A percentile compares a stretch with the other conserved stretches of the same genome.
Conservation (phyloP, 2,329 filamentous ascomycete species). For the Aspergillus felis region DNA sequence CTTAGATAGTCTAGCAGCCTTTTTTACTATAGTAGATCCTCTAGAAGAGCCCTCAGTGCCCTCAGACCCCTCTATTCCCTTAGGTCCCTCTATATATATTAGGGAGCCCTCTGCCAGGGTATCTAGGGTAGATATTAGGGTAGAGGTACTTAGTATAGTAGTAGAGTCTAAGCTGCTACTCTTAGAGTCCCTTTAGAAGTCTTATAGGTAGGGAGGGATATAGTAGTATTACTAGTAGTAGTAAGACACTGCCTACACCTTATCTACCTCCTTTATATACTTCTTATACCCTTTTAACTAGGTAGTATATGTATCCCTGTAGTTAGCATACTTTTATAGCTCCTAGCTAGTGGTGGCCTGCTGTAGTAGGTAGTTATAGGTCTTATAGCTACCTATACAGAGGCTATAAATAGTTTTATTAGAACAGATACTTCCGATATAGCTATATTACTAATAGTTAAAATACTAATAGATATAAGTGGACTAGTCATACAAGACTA, state of each 20-base stretch:
- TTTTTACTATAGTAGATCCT: no score
- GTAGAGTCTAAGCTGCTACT: not conserved
- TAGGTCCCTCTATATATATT: no score
- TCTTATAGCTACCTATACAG: not conserved
- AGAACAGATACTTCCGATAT: not conserved
- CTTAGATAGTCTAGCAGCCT: no score
- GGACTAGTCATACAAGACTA: not conserved
- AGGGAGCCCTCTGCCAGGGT: no score
- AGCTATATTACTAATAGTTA: not conserved
- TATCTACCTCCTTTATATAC: not conserved
- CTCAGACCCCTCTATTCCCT: no score
- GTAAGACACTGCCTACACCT: not conserved
- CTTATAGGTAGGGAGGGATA: not conserved
- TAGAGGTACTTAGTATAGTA: not conserved
- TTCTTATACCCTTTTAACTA: not conserved
- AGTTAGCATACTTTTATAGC: not conserved
- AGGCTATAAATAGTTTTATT: not conserved
- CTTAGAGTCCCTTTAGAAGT: not conserved
- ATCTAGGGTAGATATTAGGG: no score
- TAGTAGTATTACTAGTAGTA: not conserved
- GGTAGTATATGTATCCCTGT: not conserved
- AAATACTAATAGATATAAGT: not conserved
- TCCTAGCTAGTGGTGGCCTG: not conserved
- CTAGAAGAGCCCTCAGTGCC: no score
- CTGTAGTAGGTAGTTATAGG: not conserved